Evolutionary conservation across 352 stramenopile species (phyloP).

Genomic region (Globisporangium ultimum): DNA sequence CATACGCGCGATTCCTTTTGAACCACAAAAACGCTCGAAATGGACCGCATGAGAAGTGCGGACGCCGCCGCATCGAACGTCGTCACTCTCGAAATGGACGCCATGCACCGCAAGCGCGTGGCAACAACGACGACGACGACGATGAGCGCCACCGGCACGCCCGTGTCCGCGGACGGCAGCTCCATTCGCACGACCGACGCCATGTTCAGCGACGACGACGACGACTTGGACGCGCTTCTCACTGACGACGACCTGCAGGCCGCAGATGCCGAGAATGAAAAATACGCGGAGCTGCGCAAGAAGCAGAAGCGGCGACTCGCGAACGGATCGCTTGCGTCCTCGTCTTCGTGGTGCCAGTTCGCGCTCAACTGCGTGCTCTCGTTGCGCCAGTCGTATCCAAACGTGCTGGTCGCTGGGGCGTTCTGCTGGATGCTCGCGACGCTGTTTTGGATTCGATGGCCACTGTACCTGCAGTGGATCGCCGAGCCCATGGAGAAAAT

Average conservation of each 20-base stretch:
- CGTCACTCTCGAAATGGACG: conserved; percentile 2
- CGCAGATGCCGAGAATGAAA: conserved; percentile 7
- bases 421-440: conserved; percentile 31
- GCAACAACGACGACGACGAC: not conserved
- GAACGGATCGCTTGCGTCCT: not conserved
- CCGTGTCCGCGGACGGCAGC: conserved; percentile 1
- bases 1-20: not conserved
- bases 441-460: conserved; percentile 53
- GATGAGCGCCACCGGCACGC: not conserved
- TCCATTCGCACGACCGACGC: conserved; percentile 3
- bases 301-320: conserved; percentile 8
- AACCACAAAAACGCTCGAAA: not conserved
- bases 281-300: conserved; percentile 4
- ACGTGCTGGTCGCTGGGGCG: conserved; percentile 3
- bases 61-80: not conserved
- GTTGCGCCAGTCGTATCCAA: not conserved
- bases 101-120: conserved; percentile 16
- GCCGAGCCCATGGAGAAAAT: conserved; percentile 20
- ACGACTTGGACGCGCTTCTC: conserved; percentile 15
- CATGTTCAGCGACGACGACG: conserved; percentile 9
- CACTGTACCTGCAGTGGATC: conserved; percentile 33
- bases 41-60: not conserved
- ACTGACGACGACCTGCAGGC: conserved; percentile 10
- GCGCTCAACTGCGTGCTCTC: not conserved
- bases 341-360: not conserved